Conservation (phyloP, 2,329 filamentous ascomycete species). For the Xylaria sp. region DNA sequence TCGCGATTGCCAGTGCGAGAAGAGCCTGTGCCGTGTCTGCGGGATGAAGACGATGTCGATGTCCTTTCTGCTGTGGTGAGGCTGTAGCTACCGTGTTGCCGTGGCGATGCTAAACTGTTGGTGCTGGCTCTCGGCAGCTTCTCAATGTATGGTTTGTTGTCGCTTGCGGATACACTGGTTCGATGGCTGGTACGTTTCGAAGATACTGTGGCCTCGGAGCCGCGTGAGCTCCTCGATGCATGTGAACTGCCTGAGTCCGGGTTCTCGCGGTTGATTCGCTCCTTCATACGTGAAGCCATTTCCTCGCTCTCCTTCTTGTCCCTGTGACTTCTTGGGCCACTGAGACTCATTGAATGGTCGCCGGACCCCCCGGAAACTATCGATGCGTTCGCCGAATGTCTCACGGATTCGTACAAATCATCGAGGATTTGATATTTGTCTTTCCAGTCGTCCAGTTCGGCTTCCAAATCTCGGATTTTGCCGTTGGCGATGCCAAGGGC, state of each 20-base stretch:
- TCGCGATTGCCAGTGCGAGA: slow-evolving; percentile 24
- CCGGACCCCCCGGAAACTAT: slow-evolving; percentile 23
- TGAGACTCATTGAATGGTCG: slow-evolving; percentile 18
- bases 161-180: slow-evolving; percentile 2
- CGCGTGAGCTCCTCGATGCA: slow-evolving; percentile 28
- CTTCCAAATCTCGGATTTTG: slow-evolving; percentile 16
- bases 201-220: slow-evolving; percentile 17
- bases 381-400: slow-evolving; percentile 19
- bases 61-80: slow-evolving; percentile 26
- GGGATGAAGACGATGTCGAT: slow-evolving; percentile 15
- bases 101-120: slow-evolving; percentile 27
- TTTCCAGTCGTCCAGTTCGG: slow-evolving; percentile 20
- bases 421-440: slow-evolving; percentile 22
- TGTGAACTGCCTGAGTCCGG: slow-evolving; percentile 19
- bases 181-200: slow-evolving; percentile 24
- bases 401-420: slow-evolving; percentile 20
- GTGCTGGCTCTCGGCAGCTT: slow-evolving; percentile 21
- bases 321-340: slow-evolving; percentile 10
- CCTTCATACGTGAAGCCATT: slow-evolving; percentile 30
- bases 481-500: slow-evolving; percentile 29
- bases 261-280: slow-evolving; percentile 34
- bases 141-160: slow-evolving; percentile 34
- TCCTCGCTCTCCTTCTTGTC: slow-evolving; percentile 25
- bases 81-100: slow-evolving; percentile 26
- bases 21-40: slow-evolving; percentile 9